Conservation (phyloP, 2,329 filamentous ascomycete genomes). For the Pleoardoris graminearum region DNA sequence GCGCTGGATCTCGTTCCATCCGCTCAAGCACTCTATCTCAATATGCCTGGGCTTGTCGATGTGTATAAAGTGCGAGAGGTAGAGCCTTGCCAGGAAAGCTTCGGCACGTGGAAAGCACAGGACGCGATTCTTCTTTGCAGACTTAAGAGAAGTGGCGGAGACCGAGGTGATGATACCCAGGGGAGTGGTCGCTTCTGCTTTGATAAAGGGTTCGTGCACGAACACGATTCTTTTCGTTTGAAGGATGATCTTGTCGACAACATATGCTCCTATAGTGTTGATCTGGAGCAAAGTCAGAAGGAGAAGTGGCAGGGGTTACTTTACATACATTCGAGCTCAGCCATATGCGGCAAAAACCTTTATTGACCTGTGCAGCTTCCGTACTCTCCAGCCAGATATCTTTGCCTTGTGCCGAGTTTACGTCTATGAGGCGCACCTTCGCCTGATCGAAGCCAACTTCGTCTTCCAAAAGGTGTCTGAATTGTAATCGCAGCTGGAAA, state of each 20-base stretch:
- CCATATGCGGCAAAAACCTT: conserved; percentile 58
- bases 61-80: conserved; percentile 70
- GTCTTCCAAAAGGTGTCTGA: conserved; percentile 74
- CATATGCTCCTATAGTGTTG: conserved; percentile 72
- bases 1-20: conserved; percentile 67
- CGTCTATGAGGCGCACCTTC: conserved; percentile 65
- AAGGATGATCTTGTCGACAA: conserved; percentile 72
- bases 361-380: conserved; percentile 53
- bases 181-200: conserved; percentile 52
- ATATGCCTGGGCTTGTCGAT: conserved; percentile 78
- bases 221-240: conserved; percentile 66
- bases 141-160: conserved; percentile 36
- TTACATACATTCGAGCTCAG: conserved; percentile 52
- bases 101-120: conserved; percentile 72
- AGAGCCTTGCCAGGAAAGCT: conserved; percentile 69
- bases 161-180: conserved; percentile 53
- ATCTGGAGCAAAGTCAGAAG: conserved; percentile 52
- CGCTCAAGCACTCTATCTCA: conserved; percentile 72
- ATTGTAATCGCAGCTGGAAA: conserved; percentile 68
- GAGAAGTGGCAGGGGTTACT: neutral
- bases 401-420: conserved; percentile 59
- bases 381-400: conserved; percentile 68
- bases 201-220: conserved; percentile 64
- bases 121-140: conserved; percentile 58
- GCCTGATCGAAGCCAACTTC: conserved; percentile 67